Evolutionary conservation across 2,329 filamentous ascomycete species (phyloP).

Genomic region (Penicillium sp.): DNA sequence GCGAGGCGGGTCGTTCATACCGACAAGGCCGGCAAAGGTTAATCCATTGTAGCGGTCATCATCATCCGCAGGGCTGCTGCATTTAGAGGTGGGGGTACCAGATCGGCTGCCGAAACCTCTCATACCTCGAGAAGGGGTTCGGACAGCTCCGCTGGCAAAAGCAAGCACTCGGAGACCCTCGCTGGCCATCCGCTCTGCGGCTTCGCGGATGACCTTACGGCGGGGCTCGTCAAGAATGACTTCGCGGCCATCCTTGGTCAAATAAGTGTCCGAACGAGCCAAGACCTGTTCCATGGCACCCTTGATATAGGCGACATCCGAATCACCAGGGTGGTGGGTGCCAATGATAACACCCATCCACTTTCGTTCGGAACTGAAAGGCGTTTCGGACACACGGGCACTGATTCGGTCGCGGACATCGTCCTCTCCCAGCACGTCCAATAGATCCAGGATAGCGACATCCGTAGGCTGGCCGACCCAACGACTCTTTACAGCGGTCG

Average conservation of each 20-base stretch:
- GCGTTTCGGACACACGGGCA: slow-evolving; percentile 81
- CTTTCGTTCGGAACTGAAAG: slow-evolving; percentile 96
- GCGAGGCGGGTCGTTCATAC: slow-evolving; percentile 95
- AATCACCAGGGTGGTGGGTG: slow-evolving; percentile 56
- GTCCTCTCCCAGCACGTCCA: slow-evolving; percentile 89
- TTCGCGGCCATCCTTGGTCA: slow-evolving; percentile 84
- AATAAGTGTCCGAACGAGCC: slow-evolving; percentile 85
- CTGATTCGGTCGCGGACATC: slow-evolving; percentile 88
- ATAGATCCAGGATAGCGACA: slow-evolving; percentile 91
- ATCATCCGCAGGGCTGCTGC: slow-evolving; percentile 50
- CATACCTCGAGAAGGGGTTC: slow-evolving; percentile 51
- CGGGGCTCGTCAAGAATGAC: slow-evolving; percentile 79
- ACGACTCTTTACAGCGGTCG: slow-evolving; percentile 74
- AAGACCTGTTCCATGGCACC: slow-evolving; percentile 89
- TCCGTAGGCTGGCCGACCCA: slow-evolving; percentile 98
- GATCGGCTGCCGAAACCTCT: slow-evolving; percentile 61
- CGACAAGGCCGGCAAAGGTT: slow-evolving; percentile 88
- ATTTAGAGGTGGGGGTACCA: slow-evolving; percentile 48
- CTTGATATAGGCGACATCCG: slow-evolving; percentile 92
- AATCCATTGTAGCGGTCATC: slow-evolving; percentile 83
- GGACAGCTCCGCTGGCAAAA: slow-evolving; percentile 83
- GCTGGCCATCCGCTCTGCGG: slow-evolving; percentile 84
- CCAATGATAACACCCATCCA: slow-evolving; percentile 98
- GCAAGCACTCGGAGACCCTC: slow-evolving; percentile 89
- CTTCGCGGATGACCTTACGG: slow-evolving; percentile 74